These are phyloP conservation scores for Pseudogymnoascus sp. DNA, from an alignment of 2,329 filamentous ascomycete genomes.

Conservation along the genomic window DNA sequence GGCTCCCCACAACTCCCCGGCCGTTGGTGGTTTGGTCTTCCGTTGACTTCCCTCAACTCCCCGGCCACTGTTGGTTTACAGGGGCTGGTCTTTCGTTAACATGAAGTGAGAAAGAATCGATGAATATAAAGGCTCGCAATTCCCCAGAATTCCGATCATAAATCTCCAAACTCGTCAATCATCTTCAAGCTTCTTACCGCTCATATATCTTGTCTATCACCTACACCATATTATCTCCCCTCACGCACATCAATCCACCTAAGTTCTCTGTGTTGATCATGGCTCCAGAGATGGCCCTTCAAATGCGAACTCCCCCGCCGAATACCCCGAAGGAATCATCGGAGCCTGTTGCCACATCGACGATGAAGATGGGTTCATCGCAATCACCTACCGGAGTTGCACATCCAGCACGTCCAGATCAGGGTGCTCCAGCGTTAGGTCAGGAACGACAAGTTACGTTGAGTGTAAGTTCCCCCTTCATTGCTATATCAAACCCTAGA, in stretches of 20 bases:
- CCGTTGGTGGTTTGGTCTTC: no score
- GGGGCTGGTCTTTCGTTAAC: not conserved
- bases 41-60: no score
- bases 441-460: not conserved
- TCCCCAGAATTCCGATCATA: not conserved
- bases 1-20: no score
- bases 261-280: not conserved
- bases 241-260: not conserved
- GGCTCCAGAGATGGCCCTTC: not conserved
- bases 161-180: not conserved
- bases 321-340: not conserved
- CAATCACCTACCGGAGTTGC: not conserved
- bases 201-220: not conserved
- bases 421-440: not conserved
- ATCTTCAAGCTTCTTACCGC: not conserved
- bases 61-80: no score
- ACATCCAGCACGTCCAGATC: not conserved
- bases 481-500: not conserved
- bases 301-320: not conserved
- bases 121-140: not conserved
- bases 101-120: not conserved
- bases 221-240: not conserved
- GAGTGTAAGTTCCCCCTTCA: not conserved
- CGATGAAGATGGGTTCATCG: not conserved
- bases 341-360: not conserved